These are phyloP conservation scores for Penicillium psychrofluorescens DNA, from an alignment of 495 filamentous ascomycete species.

Conservation along the genomic window DNA sequence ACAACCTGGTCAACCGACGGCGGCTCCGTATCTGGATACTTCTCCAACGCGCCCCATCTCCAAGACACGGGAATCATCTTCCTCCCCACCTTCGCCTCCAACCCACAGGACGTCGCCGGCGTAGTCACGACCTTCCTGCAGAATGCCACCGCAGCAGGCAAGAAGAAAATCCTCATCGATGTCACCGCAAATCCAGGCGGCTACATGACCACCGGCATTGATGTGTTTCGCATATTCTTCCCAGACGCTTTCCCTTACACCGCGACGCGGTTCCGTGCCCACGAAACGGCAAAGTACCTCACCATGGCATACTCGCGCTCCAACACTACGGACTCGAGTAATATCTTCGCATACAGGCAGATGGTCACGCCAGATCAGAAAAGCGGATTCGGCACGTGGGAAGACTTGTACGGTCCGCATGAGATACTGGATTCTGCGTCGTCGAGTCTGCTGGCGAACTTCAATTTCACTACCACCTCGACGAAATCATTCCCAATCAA, in stretches of 20 bases:
- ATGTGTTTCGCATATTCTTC: slow-evolving; percentile 30
- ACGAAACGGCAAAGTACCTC: slow-evolving; percentile 32
- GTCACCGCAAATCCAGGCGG: slow-evolving; percentile 50
- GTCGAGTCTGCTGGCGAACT: slow-evolving; percentile 38
- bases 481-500: slow-evolving; percentile 23
- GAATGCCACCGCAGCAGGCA: slow-evolving; percentile 26
- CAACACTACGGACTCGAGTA: slow-evolving; percentile 7
- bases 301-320: slow-evolving; percentile 26
- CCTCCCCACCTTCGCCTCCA: slow-evolving; percentile 27
- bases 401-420: slow-evolving; percentile 44
- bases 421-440: slow-evolving; percentile 34
- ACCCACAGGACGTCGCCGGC: slow-evolving; percentile 13
- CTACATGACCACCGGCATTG: slow-evolving; percentile 18
- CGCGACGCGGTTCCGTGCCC: slow-evolving; percentile 35
- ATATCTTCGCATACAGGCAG: slow-evolving; percentile 10
- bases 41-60: slow-evolving; percentile 21
- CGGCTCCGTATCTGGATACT: slow-evolving; percentile 32
- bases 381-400: slow-evolving; percentile 43
- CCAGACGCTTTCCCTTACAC: slow-evolving; percentile 26
- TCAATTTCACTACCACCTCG: slow-evolving; percentile 40
- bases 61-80: slow-evolving; percentile 30
- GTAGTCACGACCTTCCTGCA: slow-evolving; percentile 25
- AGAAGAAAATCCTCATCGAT: slow-evolving; percentile 48
- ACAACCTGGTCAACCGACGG: slow-evolving; percentile 44
- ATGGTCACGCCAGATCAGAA: slow-evolving; percentile 19